Evolutionary conservation across 2,329 filamentous ascomycete genomes (phyloP), one percentile per base, ranked within the genome.

Genomic region (Sclerotinia nivalis): DNA sequence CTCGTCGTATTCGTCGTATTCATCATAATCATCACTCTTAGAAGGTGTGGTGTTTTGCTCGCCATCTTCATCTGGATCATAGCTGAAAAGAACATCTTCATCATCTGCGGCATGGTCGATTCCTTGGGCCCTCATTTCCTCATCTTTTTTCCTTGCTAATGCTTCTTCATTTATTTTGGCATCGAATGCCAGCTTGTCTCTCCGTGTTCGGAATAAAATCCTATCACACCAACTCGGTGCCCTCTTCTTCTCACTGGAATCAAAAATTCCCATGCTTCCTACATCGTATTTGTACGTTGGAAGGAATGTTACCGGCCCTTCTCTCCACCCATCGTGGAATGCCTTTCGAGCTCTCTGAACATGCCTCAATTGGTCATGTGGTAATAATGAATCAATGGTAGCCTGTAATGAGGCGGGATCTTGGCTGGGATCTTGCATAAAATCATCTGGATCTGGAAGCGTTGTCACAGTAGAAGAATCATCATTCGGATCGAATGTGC

Each of bases 241-340:
- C 67, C 96, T 87, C 73, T 90, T 90, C 82, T 99, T 99, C 78
- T 98, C 96, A 74, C 94, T 97, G 0, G 94, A 93, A 81, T 99
- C 96, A 78, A 97, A 99, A 43, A 93, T 86, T 2, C 92, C 92
- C 45, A 97, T 88, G 43, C 91, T 97, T n/a, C 96, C 96, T 40
- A 97, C 85, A 76, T 99, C 96, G 75, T 99, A 99, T 80, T 99
- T 99, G 81, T 99, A 99, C 0, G 96, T 96, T 1, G 96, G 96
- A 22, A 98, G 79, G 77, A 99, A 99, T 1, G 88, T 88, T 69
- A 99, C 94, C 0, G 88, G 85, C 0, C 94, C 96, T 83, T 99
- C 96, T 65, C 87, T 86, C 94, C 96, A 99, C 1, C 94, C 95
- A 72, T 97, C 92, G 71, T 97, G 88, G 72, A 99, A 97, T 0